Conservation (phyloP, 1,139 yeast species). For the Debaryomycetaceae sp. region DNA sequence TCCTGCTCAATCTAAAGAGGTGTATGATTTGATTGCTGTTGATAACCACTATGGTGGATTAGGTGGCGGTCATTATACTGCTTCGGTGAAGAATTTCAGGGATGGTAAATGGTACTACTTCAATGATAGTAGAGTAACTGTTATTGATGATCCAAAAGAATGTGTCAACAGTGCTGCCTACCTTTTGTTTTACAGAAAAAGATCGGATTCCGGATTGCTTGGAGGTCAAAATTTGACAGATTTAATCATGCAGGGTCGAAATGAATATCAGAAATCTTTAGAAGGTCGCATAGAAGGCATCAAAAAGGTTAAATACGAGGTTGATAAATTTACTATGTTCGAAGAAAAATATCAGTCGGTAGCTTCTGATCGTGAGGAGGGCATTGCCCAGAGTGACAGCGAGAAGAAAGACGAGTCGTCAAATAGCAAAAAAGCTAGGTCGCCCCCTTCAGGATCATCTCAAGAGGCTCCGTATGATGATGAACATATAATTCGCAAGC, state of each 20-base stretch:
- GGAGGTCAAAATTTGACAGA: constrained; percentile 36
- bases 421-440: constrained; percentile 17
- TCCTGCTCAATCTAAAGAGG: constrained; percentile 29
- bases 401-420: constrained; percentile 13
- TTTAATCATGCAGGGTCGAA: constrained; percentile 23
- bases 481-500: constrained; percentile 26
- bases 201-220: constrained; percentile 29
- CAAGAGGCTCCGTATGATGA: constrained; percentile 12
- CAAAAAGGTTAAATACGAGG: constrained; percentile 14
- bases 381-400: neutral
- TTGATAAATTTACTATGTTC: constrained; percentile 8
- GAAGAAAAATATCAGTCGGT: constrained; percentile 15
- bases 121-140: constrained; percentile 78
- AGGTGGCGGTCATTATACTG: constrained; percentile 98
- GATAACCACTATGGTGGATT: constrained; percentile 95
- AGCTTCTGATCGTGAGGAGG: constrained; percentile 14
- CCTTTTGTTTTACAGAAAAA: constrained; percentile 73
- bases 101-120: constrained; percentile 85
- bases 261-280: constrained; percentile 13
- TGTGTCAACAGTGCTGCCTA: constrained; percentile 84
- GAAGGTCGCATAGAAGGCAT: constrained; percentile 12
- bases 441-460: constrained; percentile 13
- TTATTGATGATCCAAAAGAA: constrained; percentile 54
- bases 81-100: constrained; percentile 75
- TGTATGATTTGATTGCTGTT: constrained; percentile 87